phyloP scores from a whole-genome alignment of 2,329 filamentous ascomycete species.

The Colletotrichum cuscutae region DNA sequence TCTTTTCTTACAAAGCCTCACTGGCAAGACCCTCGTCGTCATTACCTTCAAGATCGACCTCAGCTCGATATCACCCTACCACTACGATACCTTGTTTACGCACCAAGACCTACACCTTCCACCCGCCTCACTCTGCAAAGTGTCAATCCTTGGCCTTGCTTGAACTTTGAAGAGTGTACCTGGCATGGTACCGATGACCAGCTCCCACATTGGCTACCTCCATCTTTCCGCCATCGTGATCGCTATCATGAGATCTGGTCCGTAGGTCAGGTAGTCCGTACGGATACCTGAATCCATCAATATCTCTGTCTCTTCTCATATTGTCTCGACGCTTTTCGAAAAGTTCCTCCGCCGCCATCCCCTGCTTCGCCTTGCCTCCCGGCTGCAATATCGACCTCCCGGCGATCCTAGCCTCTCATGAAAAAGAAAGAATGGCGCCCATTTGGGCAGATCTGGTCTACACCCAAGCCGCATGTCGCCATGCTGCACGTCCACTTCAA shows the following conservation, averaged over 20 bases:
- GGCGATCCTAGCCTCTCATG: slow-evolving; percentile 16
- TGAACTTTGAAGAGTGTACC: not conserved
- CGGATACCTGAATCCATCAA: not conserved
- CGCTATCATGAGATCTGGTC: not conserved
- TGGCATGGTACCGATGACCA: not conserved
- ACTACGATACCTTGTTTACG: not conserved
- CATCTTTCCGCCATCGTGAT: not conserved
- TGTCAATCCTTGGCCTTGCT: not conserved
- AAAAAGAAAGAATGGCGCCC: slow-evolving; percentile 27
- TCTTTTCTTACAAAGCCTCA: not conserved
- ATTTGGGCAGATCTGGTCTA: slow-evolving; percentile 27
- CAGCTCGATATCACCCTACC: not conserved
- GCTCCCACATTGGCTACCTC: not conserved
- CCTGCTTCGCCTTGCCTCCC: slow-evolving; percentile 31
- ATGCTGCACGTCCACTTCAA: slow-evolving; percentile 13
- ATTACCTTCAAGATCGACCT: not conserved
- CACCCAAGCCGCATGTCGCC: slow-evolving; percentile 16
- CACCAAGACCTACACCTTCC: not conserved
- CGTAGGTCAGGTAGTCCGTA: not conserved
- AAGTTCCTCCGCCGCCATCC: slow-evolving; percentile 14
- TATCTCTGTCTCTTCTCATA: slow-evolving; percentile 29
- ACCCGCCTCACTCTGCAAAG: not conserved
- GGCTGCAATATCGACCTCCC: slow-evolving; percentile 33
- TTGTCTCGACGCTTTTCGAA: slow-evolving; percentile 5
- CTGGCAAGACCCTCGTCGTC: slow-evolving; percentile 13